A percentile compares a stretch with the other conserved stretches of the same genome.
Conservation (phyloP, 352 stramenopile species). For the Phytophthora boehmeriae region DNA sequence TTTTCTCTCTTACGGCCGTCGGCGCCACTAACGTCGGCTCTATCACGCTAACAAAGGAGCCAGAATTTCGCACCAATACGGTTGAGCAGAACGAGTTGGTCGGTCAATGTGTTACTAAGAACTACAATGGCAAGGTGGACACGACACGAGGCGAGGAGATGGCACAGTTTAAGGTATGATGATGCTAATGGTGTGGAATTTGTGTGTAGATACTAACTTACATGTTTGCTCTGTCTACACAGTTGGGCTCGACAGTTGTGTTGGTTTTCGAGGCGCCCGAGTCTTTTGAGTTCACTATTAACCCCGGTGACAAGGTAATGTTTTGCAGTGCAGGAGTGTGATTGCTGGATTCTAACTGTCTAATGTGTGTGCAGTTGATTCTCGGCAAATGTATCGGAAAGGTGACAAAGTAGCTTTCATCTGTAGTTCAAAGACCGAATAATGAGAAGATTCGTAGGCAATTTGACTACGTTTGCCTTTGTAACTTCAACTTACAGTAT, state of each 20-base stretch:
- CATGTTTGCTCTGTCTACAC: constrained; percentile 12
- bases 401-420: constrained; percentile 13
- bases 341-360: constrained; percentile 6
- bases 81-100: constrained; percentile 57
- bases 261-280: constrained; percentile 84
- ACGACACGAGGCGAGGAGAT: constrained; percentile 69
- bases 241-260: constrained; percentile 87
- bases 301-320: constrained; percentile 77
- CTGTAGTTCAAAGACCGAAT: no score
- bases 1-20: constrained; percentile 85
- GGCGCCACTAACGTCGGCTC: constrained; percentile 90
- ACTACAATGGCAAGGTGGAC: constrained; percentile 47
- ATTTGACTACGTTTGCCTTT: no score
- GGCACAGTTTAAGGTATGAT: constrained; percentile 75
- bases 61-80: constrained; percentile 69
- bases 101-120: constrained; percentile 58
- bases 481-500: no score
- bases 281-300: constrained; percentile 76
- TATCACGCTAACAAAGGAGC: constrained; percentile 75
- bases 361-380: constrained; percentile 27
- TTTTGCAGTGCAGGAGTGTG: not conserved
- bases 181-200: not conserved
- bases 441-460: no score
- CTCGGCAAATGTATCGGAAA: constrained; percentile 52
- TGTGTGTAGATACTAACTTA: constrained; percentile 1